Conservation (phyloP, 1,139 yeast genomes). For the Chernovozyma sophiae-reginae region DNA sequence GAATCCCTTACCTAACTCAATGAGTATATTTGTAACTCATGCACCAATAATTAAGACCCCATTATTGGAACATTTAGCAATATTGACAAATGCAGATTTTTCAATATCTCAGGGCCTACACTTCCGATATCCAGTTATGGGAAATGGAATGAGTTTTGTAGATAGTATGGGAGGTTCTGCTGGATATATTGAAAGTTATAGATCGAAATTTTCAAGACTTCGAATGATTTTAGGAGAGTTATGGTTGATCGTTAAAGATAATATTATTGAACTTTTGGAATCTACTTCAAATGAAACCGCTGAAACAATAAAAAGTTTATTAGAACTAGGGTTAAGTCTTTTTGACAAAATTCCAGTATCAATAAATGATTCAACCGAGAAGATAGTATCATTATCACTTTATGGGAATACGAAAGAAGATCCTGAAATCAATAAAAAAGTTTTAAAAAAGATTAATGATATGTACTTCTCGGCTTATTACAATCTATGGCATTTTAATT, state of each 20-base stretch:
- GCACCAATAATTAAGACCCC: slow-evolving; percentile 66
- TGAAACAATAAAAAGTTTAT: slow-evolving; percentile 12
- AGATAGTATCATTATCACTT: slow-evolving; percentile 40
- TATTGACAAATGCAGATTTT: slow-evolving; percentile 66
- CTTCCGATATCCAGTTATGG: slow-evolving; percentile 67
- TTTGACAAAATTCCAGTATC: slow-evolving; percentile 63
- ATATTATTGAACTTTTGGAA: slow-evolving; percentile 37
- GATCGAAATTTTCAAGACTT: slow-evolving; percentile 58
- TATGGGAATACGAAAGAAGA: slow-evolving; percentile 9
- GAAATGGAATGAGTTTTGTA: slow-evolving; percentile 64
- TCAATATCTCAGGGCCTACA: slow-evolving; percentile 71
- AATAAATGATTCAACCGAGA: slow-evolving; percentile 32
- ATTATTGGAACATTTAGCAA: slow-evolving; percentile 62
- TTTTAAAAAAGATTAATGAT: slow-evolving; percentile 43
- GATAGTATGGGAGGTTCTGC: slow-evolving; percentile 37
- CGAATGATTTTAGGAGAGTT: slow-evolving; percentile 60
- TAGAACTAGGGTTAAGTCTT: slow-evolving; percentile 55
- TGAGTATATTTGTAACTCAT: slow-evolving; percentile 63
- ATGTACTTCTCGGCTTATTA: slow-evolving; percentile 60
- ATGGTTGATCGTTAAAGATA: slow-evolving; percentile 58
- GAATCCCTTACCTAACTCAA: slow-evolving; percentile 27
- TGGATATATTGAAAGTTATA: slow-evolving; percentile 54
- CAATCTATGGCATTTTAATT: slow-evolving; percentile 73
- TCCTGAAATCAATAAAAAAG: slow-evolving; percentile 16
- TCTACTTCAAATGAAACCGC: slow-evolving; percentile 11